These are phyloP conservation scores for Acephala macrosclerotiorum DNA, from an alignment of 2,329 filamentous ascomycete genomes.

Conservation along the genomic window DNA sequence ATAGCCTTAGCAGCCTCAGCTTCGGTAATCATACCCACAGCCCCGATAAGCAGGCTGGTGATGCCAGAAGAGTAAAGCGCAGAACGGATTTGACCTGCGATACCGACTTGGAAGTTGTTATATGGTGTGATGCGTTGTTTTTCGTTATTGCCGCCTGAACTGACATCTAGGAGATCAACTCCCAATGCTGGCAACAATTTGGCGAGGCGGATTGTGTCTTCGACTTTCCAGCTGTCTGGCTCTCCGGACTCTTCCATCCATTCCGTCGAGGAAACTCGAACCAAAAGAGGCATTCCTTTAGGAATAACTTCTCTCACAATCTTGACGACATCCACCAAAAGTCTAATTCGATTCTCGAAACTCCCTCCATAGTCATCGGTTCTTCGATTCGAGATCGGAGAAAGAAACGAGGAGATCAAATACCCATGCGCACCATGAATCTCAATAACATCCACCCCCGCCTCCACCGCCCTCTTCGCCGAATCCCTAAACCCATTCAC, in stretches of 20 bases:
- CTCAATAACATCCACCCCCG: slow-evolving; percentile 70
- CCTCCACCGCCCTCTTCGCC: slow-evolving; percentile 48
- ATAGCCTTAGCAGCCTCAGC: slow-evolving; percentile 70
- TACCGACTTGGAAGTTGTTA: slow-evolving; percentile 76
- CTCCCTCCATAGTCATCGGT: slow-evolving; percentile 71
- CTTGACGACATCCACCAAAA: slow-evolving; percentile 62
- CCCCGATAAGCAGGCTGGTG: slow-evolving; percentile 69
- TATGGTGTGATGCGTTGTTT: slow-evolving; percentile 55
- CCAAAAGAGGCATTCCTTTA: slow-evolving; percentile 60
- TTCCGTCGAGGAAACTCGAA: slow-evolving; percentile 68
- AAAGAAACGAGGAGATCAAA: slow-evolving; percentile 70
- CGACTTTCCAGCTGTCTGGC: slow-evolving; percentile 37
- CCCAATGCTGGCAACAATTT: slow-evolving; percentile 74
- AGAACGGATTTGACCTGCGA: slow-evolving; percentile 75
- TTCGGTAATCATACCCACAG: slow-evolving; percentile 77
- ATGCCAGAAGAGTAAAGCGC: slow-evolving; percentile 59
- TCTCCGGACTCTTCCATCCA: slow-evolving; percentile 58
- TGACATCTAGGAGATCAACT: slow-evolving; percentile 85
- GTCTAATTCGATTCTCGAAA: slow-evolving; percentile 70
- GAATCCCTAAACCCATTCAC: slow-evolving; percentile 47
- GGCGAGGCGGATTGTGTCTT: slow-evolving; percentile 63
- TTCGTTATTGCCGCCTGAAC: slow-evolving; percentile 74
- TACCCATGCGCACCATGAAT: slow-evolving; percentile 72
- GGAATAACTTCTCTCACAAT: slow-evolving; percentile 61
- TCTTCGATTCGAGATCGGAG: slow-evolving; percentile 63